Conservation (phyloP, 257 asterid species). For the Scutellaria baicalensis region DNA sequence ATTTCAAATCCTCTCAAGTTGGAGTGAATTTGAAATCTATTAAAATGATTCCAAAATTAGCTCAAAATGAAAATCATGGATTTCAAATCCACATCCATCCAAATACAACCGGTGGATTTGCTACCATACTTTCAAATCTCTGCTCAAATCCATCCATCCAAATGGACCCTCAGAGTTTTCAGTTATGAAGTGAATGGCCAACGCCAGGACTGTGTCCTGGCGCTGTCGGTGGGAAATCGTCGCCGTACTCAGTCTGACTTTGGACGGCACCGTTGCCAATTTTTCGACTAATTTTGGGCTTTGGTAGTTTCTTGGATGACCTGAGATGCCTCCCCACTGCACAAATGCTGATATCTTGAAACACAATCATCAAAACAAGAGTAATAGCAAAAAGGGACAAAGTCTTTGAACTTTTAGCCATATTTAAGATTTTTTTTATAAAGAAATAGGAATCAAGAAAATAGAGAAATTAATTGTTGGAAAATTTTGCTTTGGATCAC, state of each 20-base stretch:
- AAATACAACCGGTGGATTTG: too few relatives aligned
- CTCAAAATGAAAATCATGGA: too few relatives aligned
- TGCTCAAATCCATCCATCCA: too few relatives aligned
- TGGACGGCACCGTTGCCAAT: not conserved
- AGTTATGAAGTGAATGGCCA: slow-evolving; percentile 29
- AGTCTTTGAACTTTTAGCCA: slow-evolving; percentile 12
- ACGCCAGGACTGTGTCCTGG: slow-evolving; percentile 39
- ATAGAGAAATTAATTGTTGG: not conserved
- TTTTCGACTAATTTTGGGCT: not conserved
- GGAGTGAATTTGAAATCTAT: too few relatives aligned
- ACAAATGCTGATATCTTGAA: slow-evolving; percentile 14
- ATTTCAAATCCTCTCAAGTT: too few relatives aligned
- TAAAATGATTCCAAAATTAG: too few relatives aligned
- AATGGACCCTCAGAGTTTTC: too few relatives aligned
- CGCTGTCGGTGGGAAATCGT: slow-evolving; percentile 29
- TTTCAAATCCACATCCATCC: too few relatives aligned
- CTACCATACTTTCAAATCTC: too few relatives aligned
- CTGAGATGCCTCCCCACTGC: slow-evolving; percentile 19
- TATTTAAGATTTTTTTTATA: not conserved
- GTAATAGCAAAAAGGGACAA: not conserved
- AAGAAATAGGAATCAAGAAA: not conserved
- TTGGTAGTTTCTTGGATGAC: slow-evolving; percentile 15
- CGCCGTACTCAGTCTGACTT: slow-evolving; percentile 11
- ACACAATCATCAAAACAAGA: slow-evolving; percentile 13
- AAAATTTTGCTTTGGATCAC: not conserved